These are phyloP conservation scores for Calendula officinalis DNA, from an alignment of 129 eudicot genomes.

Conservation along the genomic window DNA sequence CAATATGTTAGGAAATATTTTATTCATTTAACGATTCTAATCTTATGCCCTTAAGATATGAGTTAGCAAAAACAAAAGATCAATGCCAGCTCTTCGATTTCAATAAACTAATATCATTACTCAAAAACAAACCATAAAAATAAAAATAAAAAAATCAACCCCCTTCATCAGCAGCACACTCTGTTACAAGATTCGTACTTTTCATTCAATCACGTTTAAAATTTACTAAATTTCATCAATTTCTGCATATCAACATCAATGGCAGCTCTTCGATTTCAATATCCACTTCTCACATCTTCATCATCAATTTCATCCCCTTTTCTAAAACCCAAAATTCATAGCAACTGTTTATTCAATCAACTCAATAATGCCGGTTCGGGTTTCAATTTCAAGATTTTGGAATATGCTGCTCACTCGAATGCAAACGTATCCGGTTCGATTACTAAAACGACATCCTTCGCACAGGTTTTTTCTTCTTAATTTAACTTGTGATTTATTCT, in stretches of 20 bases:
- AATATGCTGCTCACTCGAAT: conserved; percentile 10
- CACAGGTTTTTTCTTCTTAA: conserved; percentile 40
- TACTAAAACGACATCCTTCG: conserved; percentile 32
- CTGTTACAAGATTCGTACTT: no score
- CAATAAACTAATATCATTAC: no score
- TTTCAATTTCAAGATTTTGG: neutral
- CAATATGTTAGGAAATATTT: no score
- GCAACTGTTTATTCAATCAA: neutral
- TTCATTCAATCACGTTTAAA: no score
- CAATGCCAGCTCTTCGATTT: no score
- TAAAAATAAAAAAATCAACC: no score
- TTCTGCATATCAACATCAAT: conserved; percentile 7
- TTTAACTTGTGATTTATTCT: neutral
- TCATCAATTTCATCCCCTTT: conserved; percentile 13
- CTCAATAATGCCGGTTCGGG: neutral
- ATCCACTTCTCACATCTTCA: conserved; percentile 17
- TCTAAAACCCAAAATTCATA: conserved; percentile 17
- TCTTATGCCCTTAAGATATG: no score
- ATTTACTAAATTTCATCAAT: neutral
- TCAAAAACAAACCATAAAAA: no score
- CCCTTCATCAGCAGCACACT: no score
- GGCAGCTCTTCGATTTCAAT: conserved; percentile 31
- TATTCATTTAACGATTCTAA: no score
- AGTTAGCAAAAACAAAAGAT: no score
- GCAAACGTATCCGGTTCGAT: conserved; percentile 11